Conservation (phyloP, 768 basidiomycete species). For the Agrocybe chaxingu region DNA sequence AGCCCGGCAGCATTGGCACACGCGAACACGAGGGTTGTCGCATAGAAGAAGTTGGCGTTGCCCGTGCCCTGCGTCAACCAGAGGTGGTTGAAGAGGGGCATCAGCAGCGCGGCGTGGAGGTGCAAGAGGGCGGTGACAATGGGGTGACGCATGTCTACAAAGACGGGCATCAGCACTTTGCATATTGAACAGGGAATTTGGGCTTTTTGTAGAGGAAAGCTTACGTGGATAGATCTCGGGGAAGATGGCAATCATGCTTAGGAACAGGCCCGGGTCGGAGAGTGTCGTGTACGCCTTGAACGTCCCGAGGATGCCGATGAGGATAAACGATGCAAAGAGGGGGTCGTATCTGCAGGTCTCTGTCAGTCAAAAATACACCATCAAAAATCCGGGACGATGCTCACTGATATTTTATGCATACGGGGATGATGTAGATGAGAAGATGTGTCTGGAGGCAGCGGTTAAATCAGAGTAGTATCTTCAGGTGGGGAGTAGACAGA, state of each 20-base stretch:
- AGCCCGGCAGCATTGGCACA: conserved; percentile 82
- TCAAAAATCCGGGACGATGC: conserved; percentile 15
- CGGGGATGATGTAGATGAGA: conserved; percentile 74
- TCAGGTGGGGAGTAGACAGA: conserved; percentile 33
- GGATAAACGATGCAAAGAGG: conserved; percentile 72
- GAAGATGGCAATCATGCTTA: conserved; percentile 77
- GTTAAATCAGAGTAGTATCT: background rate
- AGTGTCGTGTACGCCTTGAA: conserved; percentile 94
- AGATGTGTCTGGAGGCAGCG: conserved; percentile 63
- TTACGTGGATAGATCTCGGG: conserved; percentile 81
- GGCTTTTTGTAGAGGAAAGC: conserved; percentile 24
- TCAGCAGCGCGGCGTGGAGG: conserved; percentile 76
- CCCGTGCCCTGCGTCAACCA: conserved; percentile 92
- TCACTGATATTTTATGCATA: conserved; percentile 87
- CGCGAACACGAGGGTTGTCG: conserved; percentile 90
- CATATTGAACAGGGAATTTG: background rate
- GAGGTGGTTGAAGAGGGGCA: conserved; percentile 88
- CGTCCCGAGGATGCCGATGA: conserved; percentile 72
- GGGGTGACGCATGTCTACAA: conserved; percentile 77
- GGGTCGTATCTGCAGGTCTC: conserved; percentile 66
- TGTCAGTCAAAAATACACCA: background rate
- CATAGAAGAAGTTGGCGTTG: conserved; percentile 98
- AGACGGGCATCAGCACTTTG: background rate
- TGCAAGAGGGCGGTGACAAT: conserved; percentile 82
- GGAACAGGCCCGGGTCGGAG: conserved; percentile 83